These are phyloP conservation scores for Piromyces finnis DNA, from an alignment of 192 early-diverging fungal genomes.

Conservation along the genomic window DNA sequence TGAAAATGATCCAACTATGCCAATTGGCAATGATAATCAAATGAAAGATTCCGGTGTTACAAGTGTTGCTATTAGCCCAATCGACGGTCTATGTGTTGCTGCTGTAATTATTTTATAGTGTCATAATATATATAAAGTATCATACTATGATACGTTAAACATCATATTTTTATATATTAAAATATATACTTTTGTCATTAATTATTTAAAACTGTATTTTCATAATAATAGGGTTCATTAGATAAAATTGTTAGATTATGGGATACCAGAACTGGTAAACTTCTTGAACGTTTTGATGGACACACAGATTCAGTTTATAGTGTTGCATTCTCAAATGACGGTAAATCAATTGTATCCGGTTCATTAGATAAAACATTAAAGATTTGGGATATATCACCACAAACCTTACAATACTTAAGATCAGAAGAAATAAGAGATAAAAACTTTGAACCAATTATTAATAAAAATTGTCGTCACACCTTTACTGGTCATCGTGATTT, in stretches of 20 bases:
- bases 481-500: constrained; percentile 77
- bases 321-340: constrained; percentile 87
- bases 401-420: constrained; percentile 14
- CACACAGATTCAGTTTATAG: constrained; percentile 93
- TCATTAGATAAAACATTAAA: constrained; percentile 80
- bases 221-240: constrained; percentile 53
- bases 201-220: too few relatives aligned
- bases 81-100: constrained; percentile 63
- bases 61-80: constrained; percentile 76
- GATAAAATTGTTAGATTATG: constrained; percentile 89
- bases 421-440: not conserved
- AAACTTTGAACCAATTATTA: constrained; percentile 9
- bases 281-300: constrained; percentile 78
- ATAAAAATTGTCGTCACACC: constrained; percentile 18
- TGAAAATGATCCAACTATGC: constrained; percentile 30
- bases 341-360: constrained; percentile 74
- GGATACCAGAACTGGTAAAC: constrained; percentile 61
- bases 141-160: too few relatives aligned
- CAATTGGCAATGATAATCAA: constrained; percentile 3
- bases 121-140: too few relatives aligned
- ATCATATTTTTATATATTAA: too few relatives aligned
- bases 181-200: too few relatives aligned
- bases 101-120: constrained; percentile 28
- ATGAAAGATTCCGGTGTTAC: constrained; percentile 88
- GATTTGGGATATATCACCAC: constrained; percentile 61